Conservation (phyloP, 164 flowering plant genomes). For the Saururus chinensis region DNA sequence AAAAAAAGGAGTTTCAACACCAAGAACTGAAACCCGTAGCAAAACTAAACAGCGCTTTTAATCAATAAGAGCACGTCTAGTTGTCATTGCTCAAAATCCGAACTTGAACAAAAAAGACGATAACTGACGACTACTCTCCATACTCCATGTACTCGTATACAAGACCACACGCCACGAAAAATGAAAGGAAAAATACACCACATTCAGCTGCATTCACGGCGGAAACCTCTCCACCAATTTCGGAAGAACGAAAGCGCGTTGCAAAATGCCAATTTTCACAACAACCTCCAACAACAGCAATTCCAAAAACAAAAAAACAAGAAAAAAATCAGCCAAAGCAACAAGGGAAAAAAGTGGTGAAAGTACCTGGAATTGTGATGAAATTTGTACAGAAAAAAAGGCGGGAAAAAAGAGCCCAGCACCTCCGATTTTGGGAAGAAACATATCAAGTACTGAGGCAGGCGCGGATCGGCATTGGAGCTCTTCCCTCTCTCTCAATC, state of each 20-base stretch:
- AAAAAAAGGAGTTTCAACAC: too few relatives aligned
- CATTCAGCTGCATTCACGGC: neutral
- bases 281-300: neutral
- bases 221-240: neutral
- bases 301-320: neutral
- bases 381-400: neutral
- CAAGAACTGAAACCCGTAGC: too few relatives aligned
- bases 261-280: neutral
- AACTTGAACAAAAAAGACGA: neutral
- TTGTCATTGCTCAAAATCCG: too few relatives aligned
- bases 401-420: neutral
- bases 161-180: too few relatives aligned
- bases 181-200: too few relatives aligned
- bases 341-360: neutral
- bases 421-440: neutral
- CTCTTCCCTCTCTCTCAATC: neutral
- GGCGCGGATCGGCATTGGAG: neutral
- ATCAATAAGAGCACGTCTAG: too few relatives aligned
- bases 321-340: too few relatives aligned
- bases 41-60: too few relatives aligned
- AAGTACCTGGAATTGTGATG: conserved; percentile 1
- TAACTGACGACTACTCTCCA: neutral
- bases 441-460: neutral
- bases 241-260: neutral
- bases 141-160: too few relatives aligned